These are phyloP conservation scores for Pythium insidiosum DNA, from an alignment of 352 stramenopile species.

Conservation along the genomic window DNA sequence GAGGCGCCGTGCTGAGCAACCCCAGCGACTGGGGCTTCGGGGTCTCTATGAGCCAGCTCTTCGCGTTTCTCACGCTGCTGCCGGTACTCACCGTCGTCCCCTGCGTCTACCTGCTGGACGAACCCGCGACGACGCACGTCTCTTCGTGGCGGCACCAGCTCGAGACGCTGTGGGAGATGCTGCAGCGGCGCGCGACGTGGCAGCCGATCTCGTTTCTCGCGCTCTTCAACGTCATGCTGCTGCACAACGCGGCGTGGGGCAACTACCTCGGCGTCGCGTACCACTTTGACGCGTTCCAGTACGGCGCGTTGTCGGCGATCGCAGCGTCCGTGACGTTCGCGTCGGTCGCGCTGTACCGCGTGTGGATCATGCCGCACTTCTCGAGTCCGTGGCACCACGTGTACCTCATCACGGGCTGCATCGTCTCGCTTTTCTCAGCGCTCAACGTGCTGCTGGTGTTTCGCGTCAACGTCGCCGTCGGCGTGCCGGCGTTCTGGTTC, in stretches of 20 bases:
- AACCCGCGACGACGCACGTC: slow-evolving; percentile 24
- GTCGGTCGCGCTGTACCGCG: slow-evolving; percentile 46
- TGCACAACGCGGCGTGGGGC: slow-evolving; percentile 74
- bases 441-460: slow-evolving; percentile 67
- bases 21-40: slow-evolving; percentile 36
- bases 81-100: slow-evolving; percentile 54
- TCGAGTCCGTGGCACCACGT: slow-evolving; percentile 50
- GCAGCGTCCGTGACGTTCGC: slow-evolving; percentile 60
- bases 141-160: slow-evolving; percentile 26
- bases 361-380: slow-evolving; percentile 29
- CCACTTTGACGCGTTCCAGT: slow-evolving; percentile 68
- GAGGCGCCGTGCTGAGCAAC: slow-evolving; percentile 55
- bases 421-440: slow-evolving; percentile 56
- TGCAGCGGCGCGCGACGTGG: slow-evolving; percentile 64
- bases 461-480: slow-evolving; percentile 44
- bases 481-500: slow-evolving; percentile 70
- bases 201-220: slow-evolving; percentile 65
- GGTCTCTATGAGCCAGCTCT: slow-evolving; percentile 54
- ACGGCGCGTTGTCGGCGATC: slow-evolving; percentile 59
- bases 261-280: slow-evolving; percentile 75
- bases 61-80: slow-evolving; percentile 45
- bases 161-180: slow-evolving; percentile 43
- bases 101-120: slow-evolving; percentile 42
- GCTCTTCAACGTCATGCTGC: slow-evolving; percentile 47
- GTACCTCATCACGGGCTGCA: slow-evolving; percentile 51